Evolutionary conservation across 2,329 filamentous ascomycete genomes (phyloP).

Genomic region (Diaporthe citrichinensis): DNA sequence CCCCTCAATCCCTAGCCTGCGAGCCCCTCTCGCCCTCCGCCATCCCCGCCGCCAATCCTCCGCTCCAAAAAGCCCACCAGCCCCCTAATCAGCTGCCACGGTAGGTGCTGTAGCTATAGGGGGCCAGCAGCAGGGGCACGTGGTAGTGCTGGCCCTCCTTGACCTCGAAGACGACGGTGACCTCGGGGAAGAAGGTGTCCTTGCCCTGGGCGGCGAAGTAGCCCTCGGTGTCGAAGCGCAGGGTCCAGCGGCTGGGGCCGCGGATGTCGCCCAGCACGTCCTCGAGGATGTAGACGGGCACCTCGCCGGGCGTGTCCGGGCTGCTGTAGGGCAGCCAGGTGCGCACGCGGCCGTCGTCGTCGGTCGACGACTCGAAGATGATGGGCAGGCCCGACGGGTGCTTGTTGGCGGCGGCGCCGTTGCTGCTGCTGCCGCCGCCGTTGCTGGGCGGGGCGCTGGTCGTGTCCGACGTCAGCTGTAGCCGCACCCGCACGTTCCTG

Average conservation of each 20-base stretch:
- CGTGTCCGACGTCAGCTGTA: slow-evolving; percentile 62
- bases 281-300: slow-evolving; percentile 70
- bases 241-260: slow-evolving; percentile 71
- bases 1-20: neutral
- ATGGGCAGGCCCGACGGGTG: slow-evolving; percentile 55
- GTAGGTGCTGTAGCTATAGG: slow-evolving; percentile 87
- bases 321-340: slow-evolving; percentile 75
- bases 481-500: slow-evolving; percentile 74
- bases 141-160: slow-evolving; percentile 78
- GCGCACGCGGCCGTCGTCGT: slow-evolving; percentile 81
- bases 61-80: neutral
- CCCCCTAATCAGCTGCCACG: slow-evolving; percentile 73
- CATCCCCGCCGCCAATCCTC: too few species aligned
- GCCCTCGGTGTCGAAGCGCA: slow-evolving; percentile 79
- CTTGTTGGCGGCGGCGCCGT: slow-evolving; percentile 42
- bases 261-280: slow-evolving; percentile 64
- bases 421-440: slow-evolving; percentile 45
- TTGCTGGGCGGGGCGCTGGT: slow-evolving; percentile 49
- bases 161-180: slow-evolving; percentile 67
- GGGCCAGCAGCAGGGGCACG: slow-evolving; percentile 82
- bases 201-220: slow-evolving; percentile 76
- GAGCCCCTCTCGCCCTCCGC: neutral
- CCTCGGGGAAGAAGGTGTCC: slow-evolving; percentile 72
- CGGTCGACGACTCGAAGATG: slow-evolving; percentile 77
- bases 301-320: slow-evolving; percentile 65